Conservation (phyloP, 805 yeast genomes). For the Komagataella pastoris region DNA sequence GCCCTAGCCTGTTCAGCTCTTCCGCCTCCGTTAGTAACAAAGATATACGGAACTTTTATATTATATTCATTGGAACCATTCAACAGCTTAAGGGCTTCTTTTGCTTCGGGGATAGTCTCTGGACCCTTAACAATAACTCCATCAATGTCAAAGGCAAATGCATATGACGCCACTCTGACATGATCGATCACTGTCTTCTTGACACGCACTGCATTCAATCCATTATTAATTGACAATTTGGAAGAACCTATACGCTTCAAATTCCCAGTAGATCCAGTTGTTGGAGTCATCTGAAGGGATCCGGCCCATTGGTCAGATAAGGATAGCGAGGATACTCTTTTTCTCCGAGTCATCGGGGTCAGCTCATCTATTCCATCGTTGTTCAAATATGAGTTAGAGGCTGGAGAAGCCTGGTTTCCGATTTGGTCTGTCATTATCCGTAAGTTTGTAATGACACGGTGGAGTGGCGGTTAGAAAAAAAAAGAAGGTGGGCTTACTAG, state of each 20-base stretch:
- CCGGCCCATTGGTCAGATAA: constrained; percentile 60
- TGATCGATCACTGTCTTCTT: constrained; percentile 50
- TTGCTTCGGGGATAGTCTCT: constrained; percentile 70
- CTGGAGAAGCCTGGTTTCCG: not conserved
- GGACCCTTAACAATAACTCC: constrained; percentile 85
- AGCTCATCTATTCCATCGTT: constrained; percentile 63
- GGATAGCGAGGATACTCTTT: constrained; percentile 53
- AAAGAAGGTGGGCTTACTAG: not conserved
- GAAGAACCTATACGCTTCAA: constrained; percentile 10
- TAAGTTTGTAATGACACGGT: not conserved
- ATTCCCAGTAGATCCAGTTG: constrained; percentile 4
- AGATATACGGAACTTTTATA: constrained; percentile 70
- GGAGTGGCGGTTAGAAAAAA: not conserved
- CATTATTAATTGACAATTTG: constrained; percentile 17
- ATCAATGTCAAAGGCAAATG: constrained; percentile 88
- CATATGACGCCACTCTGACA: constrained; percentile 64
- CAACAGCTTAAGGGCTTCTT: constrained; percentile 54
- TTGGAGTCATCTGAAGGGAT: constrained; percentile 10
- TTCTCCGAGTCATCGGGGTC: constrained; percentile 47
- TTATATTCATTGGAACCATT: constrained; percentile 70
- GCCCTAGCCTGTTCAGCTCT: constrained; percentile 67
- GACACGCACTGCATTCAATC: constrained; percentile 29
- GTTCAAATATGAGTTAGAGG: constrained; percentile 36
- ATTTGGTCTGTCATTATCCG: not conserved
- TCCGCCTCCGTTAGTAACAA: constrained; percentile 91